A percentile compares a stretch with the other conserved stretches of the same genome.
Evolutionary conservation across 495 filamentous ascomycete species (phyloP).

Genomic region (Trichoderma orchidacearum): DNA sequence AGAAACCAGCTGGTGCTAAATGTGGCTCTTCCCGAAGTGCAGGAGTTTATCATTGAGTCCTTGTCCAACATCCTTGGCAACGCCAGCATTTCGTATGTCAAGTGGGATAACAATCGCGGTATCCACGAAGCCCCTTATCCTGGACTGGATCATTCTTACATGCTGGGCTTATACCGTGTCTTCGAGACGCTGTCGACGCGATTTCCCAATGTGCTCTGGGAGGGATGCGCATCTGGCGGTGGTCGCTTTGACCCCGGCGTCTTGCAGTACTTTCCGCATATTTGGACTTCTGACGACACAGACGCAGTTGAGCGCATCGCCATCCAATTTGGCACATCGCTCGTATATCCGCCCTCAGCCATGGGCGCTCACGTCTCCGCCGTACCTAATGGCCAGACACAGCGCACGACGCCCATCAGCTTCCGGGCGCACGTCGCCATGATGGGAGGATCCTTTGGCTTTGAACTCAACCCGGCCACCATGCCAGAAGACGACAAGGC

Average conservation of each 20-base stretch:
- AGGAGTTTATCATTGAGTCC: slow-evolving; percentile 37
- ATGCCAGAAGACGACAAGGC: slow-evolving; percentile 27
- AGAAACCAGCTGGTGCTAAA: slow-evolving; percentile 41
- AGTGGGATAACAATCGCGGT: slow-evolving; percentile 46
- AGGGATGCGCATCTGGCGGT: slow-evolving; percentile 43
- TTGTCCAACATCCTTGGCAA: slow-evolving; percentile 32
- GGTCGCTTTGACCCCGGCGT: slow-evolving; percentile 41
- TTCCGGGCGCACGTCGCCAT: slow-evolving; percentile 43
- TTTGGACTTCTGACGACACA: slow-evolving; percentile 44
- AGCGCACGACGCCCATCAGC: slow-evolving; percentile 28
- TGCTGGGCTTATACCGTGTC: slow-evolving; percentile 40
- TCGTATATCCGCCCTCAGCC: slow-evolving; percentile 37
- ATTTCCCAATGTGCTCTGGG: slow-evolving; percentile 41
- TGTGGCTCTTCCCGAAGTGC: slow-evolving; percentile 36
- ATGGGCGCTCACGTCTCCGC: slow-evolving; percentile 45
- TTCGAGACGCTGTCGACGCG: slow-evolving; percentile 36
- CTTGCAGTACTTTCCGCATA: slow-evolving; percentile 42
- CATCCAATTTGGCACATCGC: slow-evolving; percentile 42
- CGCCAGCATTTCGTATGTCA: slow-evolving; percentile 37
- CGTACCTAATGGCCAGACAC: slow-evolving; percentile 37
- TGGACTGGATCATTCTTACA: slow-evolving; percentile 33
- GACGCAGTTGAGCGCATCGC: slow-evolving; percentile 36
- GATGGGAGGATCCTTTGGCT: slow-evolving; percentile 44
- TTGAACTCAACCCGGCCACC: slow-evolving; percentile 35
- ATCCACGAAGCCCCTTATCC: slow-evolving; percentile 38